Conservation (phyloP, 345 rosid species). For the Eucalyptus marginata region DNA sequence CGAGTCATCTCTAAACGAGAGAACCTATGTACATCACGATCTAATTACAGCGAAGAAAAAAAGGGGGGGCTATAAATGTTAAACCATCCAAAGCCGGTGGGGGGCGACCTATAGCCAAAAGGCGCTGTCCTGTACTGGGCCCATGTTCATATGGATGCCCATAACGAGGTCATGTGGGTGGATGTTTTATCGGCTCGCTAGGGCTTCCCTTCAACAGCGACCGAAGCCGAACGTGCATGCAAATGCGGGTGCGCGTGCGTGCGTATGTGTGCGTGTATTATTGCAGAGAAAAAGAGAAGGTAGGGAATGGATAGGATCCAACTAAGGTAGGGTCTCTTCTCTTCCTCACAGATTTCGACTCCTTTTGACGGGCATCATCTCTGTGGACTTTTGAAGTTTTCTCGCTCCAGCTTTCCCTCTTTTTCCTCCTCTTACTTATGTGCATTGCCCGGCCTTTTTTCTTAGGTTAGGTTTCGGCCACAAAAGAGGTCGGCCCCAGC, state of each 20-base stretch:
- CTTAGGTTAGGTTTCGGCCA: neutral
- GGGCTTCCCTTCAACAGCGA: neutral
- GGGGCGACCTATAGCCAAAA: neutral
- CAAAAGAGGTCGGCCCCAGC: neutral
- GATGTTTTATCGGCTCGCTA: neutral
- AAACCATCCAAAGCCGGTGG: neutral
- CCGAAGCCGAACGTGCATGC: neutral
- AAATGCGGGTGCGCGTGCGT: neutral
- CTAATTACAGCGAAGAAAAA: neutral
- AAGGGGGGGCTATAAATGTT: neutral
- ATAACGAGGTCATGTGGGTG: conserved; percentile 13
- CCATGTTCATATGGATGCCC: conserved; percentile 19
- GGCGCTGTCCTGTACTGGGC: neutral
- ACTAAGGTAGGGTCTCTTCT: neutral
- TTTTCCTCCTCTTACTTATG: neutral
- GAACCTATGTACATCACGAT: neutral
- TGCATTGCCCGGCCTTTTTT: neutral
- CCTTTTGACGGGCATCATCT: neutral
- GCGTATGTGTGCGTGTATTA: neutral
- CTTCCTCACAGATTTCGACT: neutral
- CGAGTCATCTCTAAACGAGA: neutral
- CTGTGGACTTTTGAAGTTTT: neutral
- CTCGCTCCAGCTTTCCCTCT: neutral
- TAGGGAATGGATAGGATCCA: neutral
- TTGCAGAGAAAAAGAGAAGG: neutral